A percentile compares a stretch with the other conserved stretches of the same genome.
Conservation (phyloP, 2,329 filamentous ascomycete species). For the Lasiodiplodia theobromae region DNA sequence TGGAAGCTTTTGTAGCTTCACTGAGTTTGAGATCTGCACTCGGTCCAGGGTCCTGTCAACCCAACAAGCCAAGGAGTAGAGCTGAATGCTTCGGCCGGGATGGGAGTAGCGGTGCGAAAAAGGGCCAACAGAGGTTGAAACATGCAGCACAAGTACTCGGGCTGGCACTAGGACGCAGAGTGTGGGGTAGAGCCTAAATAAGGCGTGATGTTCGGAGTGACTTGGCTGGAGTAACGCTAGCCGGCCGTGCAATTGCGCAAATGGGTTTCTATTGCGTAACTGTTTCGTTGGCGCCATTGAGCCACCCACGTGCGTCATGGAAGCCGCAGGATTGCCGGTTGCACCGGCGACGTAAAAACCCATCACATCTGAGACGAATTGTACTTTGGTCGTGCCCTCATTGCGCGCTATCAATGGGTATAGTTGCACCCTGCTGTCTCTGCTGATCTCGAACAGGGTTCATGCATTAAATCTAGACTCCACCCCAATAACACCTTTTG, state of each 20-base stretch:
- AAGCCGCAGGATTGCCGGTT: conserved; percentile 2
- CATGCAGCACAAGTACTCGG: neutral
- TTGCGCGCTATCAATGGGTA: neutral
- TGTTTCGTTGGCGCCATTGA: conserved; percentile 24
- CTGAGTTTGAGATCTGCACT: neutral
- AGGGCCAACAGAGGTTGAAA: neutral
- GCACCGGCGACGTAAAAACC: neutral
- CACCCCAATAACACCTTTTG: neutral
- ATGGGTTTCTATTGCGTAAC: conserved; percentile 25
- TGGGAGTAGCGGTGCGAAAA: neutral
- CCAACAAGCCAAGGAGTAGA: neutral
- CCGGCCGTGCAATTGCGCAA: conserved; percentile 21
- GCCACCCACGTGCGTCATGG: conserved; percentile 25
- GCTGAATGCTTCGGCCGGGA: neutral
- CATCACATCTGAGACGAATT: neutral
- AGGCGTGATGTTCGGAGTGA: conserved; percentile 20
- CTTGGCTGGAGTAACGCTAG: conserved; percentile 22
- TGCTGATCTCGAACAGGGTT: neutral
- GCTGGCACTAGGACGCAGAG: neutral
- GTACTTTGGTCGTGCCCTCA: no score
- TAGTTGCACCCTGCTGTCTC: neutral
- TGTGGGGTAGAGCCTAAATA: conserved; percentile 24
- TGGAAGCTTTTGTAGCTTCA: neutral
- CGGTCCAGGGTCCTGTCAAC: neutral
- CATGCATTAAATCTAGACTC: neutral